Percentiles rank a stretch among this genome's conserved stretches.
These are phyloP conservation scores for Noccaea caerulescens DNA, from an alignment of 345 rosid genomes.

Conservation along the genomic window DNA sequence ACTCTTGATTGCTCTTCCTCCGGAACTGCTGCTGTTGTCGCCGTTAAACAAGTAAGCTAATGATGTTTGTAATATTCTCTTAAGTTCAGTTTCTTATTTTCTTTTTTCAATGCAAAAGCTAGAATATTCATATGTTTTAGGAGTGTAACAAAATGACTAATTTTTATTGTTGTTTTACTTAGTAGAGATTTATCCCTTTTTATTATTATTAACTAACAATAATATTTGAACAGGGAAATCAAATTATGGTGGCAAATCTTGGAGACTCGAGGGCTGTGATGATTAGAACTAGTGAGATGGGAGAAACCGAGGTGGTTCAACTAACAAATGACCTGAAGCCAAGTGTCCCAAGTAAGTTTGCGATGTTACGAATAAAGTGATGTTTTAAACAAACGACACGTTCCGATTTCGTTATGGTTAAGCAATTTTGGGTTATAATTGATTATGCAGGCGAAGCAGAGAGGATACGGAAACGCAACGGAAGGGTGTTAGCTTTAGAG, in stretches of 20 bases:
- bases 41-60: constrained; percentile 57
- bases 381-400: not conserved
- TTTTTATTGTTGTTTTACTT: too few relatives aligned
- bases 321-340: constrained; percentile 87
- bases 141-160: too few relatives aligned
- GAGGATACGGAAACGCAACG: constrained; percentile 70
- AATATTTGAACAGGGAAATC: constrained; percentile 54
- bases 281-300: constrained; percentile 55
- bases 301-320: constrained; percentile 54
- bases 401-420: constrained; percentile 22
- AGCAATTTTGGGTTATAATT: constrained; percentile 3
- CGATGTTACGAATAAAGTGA: not conserved
- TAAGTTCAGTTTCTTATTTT: not conserved
- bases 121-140: too few relatives aligned
- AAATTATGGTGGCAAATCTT: constrained; percentile 78
- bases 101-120: not conserved
- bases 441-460: constrained; percentile 71
- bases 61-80: not conserved
- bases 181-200: too few relatives aligned
- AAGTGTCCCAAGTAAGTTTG: constrained; percentile 64
- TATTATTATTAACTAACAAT: not conserved
- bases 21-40: constrained; percentile 83
- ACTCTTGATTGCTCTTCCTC: constrained; percentile 67
- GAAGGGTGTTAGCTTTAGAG: constrained; percentile 71
- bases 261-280: constrained; percentile 91